Conservation (phyloP, 306 rosid species). For the Macrotyloma uniflorum region DNA sequence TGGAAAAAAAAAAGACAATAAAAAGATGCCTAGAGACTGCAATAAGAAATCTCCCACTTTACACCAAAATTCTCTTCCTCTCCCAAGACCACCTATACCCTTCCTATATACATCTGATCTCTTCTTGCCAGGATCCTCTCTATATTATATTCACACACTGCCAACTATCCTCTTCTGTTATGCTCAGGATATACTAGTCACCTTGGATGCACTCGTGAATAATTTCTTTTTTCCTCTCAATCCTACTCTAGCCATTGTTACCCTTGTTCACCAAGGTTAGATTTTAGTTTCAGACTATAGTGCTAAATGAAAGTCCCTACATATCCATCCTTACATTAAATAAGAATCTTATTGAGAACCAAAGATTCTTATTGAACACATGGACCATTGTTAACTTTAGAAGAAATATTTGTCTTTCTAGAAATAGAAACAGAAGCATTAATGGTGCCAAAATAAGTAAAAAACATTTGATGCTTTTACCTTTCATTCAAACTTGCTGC, state of each 20-base stretch:
- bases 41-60: not conserved
- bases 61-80: not conserved
- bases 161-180: not conserved
- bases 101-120: not conserved
- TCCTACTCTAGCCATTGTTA: not conserved
- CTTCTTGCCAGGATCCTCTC: not conserved
- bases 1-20: not conserved
- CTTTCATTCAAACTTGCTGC: conserved; percentile 46
- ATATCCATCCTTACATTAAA: not conserved
- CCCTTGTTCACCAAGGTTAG: not conserved
- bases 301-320: not conserved
- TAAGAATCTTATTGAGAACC: not conserved
- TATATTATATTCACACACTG: not conserved
- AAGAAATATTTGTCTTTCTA: not conserved
- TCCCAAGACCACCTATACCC: not conserved
- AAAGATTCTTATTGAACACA: not conserved
- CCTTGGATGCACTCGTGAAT: not conserved
- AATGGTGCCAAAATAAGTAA: not conserved
- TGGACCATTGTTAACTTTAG: not conserved
- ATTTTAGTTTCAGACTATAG: not conserved
- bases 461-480: conserved; percentile 42
- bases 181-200: not conserved
- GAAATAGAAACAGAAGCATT: not conserved
- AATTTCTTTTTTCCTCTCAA: not conserved
- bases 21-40: not conserved